A percentile compares a stretch with the other conserved stretches of the same genome.
Conservation (phyloP, 768 basidiomycete species). For the Boletus rufocinnamomeus region DNA sequence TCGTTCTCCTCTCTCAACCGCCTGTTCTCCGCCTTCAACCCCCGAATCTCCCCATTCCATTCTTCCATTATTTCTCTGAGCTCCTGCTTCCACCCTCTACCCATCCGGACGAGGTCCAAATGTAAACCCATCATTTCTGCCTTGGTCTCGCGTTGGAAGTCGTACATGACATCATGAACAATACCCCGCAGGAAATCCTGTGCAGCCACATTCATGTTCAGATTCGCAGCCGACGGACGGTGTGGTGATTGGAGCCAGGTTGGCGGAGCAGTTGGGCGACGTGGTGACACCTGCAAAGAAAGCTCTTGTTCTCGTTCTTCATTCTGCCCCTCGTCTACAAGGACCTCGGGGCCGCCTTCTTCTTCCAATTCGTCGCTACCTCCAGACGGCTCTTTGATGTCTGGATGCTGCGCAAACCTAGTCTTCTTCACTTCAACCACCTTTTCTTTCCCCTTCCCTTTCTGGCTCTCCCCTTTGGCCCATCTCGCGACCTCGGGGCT, state of each 20-base stretch:
- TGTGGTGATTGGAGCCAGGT: constrained; percentile 44
- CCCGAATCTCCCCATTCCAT: constrained; percentile 55
- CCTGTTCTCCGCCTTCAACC: constrained; percentile 47
- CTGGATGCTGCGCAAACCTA: constrained; percentile 41
- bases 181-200: constrained; percentile 66
- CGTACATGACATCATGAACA: constrained; percentile 71
- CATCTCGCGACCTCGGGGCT: constrained; percentile 56
- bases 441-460: constrained; percentile 31
- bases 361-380: constrained; percentile 13
- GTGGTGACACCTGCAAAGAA: constrained; percentile 61
- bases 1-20: constrained; percentile 69
- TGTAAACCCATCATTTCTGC: constrained; percentile 77
- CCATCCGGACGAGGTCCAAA: constrained; percentile 71
- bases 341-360: background rate
- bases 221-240: constrained; percentile 28
- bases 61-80: constrained; percentile 62
- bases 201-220: constrained; percentile 35
- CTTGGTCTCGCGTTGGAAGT: constrained; percentile 68
- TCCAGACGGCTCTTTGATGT: constrained; percentile 28
- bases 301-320: constrained; percentile 36
- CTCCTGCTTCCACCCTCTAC: constrained; percentile 66
- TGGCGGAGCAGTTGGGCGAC: constrained; percentile 40
- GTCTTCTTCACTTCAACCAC: constrained; percentile 42
- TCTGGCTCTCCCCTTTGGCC: constrained; percentile 45
- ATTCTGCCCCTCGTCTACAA: constrained; percentile 21